Evolutionary conservation across 805 yeast species (phyloP), one percentile per base, ranked within the genome.

Genomic region (Pichia kluyveri): DNA sequence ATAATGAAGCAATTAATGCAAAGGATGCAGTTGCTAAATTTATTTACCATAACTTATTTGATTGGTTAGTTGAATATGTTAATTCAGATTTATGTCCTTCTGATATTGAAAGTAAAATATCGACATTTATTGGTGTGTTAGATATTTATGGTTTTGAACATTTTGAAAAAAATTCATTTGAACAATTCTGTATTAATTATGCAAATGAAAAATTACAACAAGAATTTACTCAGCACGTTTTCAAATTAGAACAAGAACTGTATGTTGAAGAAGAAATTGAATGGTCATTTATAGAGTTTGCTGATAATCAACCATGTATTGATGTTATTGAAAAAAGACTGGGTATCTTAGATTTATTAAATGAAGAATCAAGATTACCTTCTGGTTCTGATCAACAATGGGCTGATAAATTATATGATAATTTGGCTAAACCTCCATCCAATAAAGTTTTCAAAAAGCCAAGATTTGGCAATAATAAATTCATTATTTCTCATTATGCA

Each of bases 121-220:
- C 53, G 9, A 42, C 51, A 5, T 93, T 91, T 59, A 91, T 91
- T 60, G 99, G 99, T 65, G 98, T 91, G 31, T 75, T 91, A 58
- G 99, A 91, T 82, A 91, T 91, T 58, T 91, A 91, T 62, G 99
- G 99, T 26, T 91, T 91, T 65, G 99, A 91, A 68, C 97, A 91
- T 68, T 91, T 91, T 64, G 90, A 87, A 56, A 82, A 79, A 59
- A 91, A 91, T 69, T 89, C 96, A 9, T 91, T 91, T 61, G 99
- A 91, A 69, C 99, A 91, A 67, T 91, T 91, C 68, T 91, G 99
- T 71, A 90, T 90, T 68, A 90, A 90, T 66, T 90, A 90, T 65
- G 96, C 97, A 41, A 90, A 90, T 68, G 99, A 91, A 70, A 91
- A 91, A 68, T 75, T 91, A 58, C 98, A 91, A 68, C 98, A 91